Percentiles rank a stretch among this genome's conserved stretches.
phyloP scores from a whole-genome alignment of 352 stramenopile genomes.

The Globisporangium carolinianum region DNA sequence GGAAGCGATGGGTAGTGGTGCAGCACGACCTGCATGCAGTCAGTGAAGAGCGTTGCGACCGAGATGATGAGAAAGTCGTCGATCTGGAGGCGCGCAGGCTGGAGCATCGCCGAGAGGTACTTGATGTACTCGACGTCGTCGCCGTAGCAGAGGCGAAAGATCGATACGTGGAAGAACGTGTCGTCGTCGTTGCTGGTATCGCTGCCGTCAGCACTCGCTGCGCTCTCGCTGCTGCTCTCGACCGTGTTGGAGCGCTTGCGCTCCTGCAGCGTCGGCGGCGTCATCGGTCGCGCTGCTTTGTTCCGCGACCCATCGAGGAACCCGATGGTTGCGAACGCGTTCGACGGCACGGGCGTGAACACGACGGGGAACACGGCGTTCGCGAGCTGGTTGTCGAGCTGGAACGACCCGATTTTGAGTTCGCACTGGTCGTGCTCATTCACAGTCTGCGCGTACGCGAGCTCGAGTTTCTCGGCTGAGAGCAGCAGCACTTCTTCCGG shows the following conservation, averaged over 20 bases:
- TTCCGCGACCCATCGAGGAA: slow-evolving; percentile 17
- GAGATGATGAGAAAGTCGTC: slow-evolving; percentile 61
- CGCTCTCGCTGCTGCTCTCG: background rate
- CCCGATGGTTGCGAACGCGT: slow-evolving; percentile 11
- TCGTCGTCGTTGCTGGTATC: slow-evolving; percentile 5
- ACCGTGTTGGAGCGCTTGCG: slow-evolving; percentile 11
- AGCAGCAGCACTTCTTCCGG: slow-evolving; percentile 74
- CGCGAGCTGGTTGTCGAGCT: slow-evolving; percentile 78
- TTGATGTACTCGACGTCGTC: slow-evolving; percentile 86
- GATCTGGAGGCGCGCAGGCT: slow-evolving; percentile 52
- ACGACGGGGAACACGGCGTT: slow-evolving; percentile 76
- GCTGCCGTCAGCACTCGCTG: background rate
- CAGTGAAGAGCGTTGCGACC: slow-evolving; percentile 26
- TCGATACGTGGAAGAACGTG: slow-evolving; percentile 73
- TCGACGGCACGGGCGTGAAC: slow-evolving; percentile 63
- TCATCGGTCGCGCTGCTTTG: slow-evolving; percentile 2
- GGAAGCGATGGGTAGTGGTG: slow-evolving; percentile 21
- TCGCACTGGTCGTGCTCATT: slow-evolving; percentile 79
- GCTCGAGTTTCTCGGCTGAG: slow-evolving; percentile 55
- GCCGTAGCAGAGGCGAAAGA: slow-evolving; percentile 71
- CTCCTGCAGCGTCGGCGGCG: slow-evolving; percentile 11
- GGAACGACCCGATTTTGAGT: slow-evolving; percentile 73
- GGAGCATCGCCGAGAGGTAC: slow-evolving; percentile 80
- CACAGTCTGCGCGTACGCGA: slow-evolving; percentile 56
- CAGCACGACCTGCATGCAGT: slow-evolving; percentile 39